These are phyloP conservation scores for Pseudohalonectria lignicola DNA, from an alignment of 2,329 filamentous ascomycete species.

Conservation along the genomic window DNA sequence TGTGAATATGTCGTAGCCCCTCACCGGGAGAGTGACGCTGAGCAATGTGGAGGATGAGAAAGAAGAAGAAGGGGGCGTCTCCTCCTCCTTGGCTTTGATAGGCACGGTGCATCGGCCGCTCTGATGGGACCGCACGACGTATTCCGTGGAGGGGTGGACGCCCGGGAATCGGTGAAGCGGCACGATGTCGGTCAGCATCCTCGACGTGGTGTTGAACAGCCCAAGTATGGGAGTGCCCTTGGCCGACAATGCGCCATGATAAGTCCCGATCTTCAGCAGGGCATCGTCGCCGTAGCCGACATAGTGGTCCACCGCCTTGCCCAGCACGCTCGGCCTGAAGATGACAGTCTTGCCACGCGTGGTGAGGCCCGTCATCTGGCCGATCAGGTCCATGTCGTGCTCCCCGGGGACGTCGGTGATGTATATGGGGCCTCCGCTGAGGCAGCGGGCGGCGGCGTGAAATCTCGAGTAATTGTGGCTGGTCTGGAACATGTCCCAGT, in stretches of 20 bases:
- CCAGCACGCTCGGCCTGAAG: conserved; percentile 65
- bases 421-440: conserved; percentile 87
- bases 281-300: conserved; percentile 61
- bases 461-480: conserved; percentile 61
- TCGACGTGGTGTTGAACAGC: conserved; percentile 68
- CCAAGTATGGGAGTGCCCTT: conserved; percentile 65
- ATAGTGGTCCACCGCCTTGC: conserved; percentile 64
- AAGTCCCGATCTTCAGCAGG: conserved; percentile 69
- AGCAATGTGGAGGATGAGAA: too few relatives aligned
- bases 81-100: conserved; percentile 29
- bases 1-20: conserved; percentile 73
- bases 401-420: conserved; percentile 84
- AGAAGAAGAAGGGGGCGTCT: conserved; percentile 29
- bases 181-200: conserved; percentile 56
- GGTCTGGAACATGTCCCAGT: conserved; percentile 66
- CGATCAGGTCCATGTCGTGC: conserved; percentile 65
- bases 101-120: conserved; percentile 50
- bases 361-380: conserved; percentile 70
- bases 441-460: conserved; percentile 80
- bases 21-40: conserved; percentile 47
- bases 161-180: conserved; percentile 65
- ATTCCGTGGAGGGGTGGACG: conserved; percentile 42
- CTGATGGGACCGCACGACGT: conserved; percentile 63
- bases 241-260: conserved; percentile 42
- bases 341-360: conserved; percentile 65